phyloP scores from a whole-genome alignment of 176 grass and related monocot genomes.

The Oryza longistaminata region DNA sequence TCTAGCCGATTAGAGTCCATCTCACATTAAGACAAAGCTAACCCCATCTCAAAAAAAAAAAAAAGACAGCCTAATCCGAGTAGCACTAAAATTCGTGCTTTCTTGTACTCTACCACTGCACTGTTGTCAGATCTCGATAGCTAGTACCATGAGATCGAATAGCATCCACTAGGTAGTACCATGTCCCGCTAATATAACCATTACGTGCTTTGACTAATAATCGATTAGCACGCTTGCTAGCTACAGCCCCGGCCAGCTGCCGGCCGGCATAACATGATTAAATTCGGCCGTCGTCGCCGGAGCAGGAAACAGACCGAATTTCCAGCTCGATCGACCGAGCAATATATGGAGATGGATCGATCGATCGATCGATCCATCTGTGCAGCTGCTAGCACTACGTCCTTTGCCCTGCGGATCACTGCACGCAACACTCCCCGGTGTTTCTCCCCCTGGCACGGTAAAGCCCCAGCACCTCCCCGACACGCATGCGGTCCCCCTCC shows the following conservation, averaged over 20 bases:
- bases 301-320: neutral
- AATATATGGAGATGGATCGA: neutral
- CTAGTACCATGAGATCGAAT: neutral
- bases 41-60: neutral
- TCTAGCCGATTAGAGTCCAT: neutral
- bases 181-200: neutral
- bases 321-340: neutral
- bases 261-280: constrained; percentile 33
- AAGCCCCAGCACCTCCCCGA: constrained; percentile 26
- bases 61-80: neutral
- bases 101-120: neutral
- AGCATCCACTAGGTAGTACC: neutral
- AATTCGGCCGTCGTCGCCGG: constrained; percentile 30
- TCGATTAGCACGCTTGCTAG: neutral
- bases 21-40: neutral
- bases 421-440: neutral
- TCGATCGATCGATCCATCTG: too few relatives aligned
- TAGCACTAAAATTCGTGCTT: neutral
- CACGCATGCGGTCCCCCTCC: neutral
- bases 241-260: constrained; percentile 12
- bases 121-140: neutral
- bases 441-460: constrained; percentile 24
- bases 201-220: constrained; percentile 32
- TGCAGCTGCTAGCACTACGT: neutral
- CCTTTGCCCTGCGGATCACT: neutral